These are phyloP conservation scores for Lentinula lateritia DNA, from an alignment of 768 basidiomycete genomes.

Conservation along the genomic window DNA sequence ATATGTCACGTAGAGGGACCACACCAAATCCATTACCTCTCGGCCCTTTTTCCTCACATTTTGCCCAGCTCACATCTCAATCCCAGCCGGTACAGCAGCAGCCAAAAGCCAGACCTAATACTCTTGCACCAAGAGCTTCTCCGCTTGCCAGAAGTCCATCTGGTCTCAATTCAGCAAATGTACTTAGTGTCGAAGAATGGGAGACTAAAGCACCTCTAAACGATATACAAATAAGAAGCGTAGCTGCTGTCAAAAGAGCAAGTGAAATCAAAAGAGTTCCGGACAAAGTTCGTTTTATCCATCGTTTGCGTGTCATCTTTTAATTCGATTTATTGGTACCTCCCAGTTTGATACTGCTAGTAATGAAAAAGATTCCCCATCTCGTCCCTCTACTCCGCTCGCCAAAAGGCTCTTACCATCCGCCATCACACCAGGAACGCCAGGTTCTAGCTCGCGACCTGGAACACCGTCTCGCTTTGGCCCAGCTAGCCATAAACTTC, in stretches of 20 bases:
- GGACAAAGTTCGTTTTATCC: conserved; percentile 51
- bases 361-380: conserved; percentile 25
- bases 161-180: conserved; percentile 27
- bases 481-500: conserved; percentile 47
- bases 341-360: conserved; percentile 11
- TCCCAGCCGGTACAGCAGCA: not conserved
- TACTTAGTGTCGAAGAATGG: conserved; percentile 85
- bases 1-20: conserved; percentile 6
- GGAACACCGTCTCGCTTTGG: conserved; percentile 34
- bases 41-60: not conserved
- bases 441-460: conserved; percentile 27
- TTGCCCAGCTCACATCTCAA: not conserved
- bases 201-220: conserved; percentile 74
- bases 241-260: conserved; percentile 56
- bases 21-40: conserved; percentile 6
- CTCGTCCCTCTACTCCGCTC: conserved; percentile 34
- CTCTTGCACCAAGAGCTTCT: conserved; percentile 2
- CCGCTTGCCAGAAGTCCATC: not conserved
- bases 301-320: not conserved
- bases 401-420: conserved; percentile 20
- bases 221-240: conserved; percentile 62
- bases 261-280: conserved; percentile 62
- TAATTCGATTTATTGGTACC: not conserved
- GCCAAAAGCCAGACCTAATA: not conserved
- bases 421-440: conserved; percentile 15